phyloP scores from a whole-genome alignment of 164 flowering plant species.

The Euptelea pleiosperma region DNA sequence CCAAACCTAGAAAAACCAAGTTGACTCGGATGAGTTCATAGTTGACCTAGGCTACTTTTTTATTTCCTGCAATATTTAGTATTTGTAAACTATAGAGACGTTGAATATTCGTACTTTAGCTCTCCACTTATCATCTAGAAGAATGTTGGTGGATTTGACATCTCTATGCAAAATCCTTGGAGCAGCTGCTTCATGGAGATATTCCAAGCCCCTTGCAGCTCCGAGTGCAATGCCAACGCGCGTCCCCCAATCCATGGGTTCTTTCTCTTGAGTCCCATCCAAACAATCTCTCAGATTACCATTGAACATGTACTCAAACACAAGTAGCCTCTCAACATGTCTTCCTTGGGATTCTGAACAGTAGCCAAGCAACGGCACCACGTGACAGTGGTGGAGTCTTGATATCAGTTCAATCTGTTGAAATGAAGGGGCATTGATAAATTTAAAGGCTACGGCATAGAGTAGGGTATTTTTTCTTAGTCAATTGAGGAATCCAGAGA shows the following conservation, averaged over 20 bases:
- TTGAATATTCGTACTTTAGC: slow-evolving; percentile 55
- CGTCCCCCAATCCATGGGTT: slow-evolving; percentile 65
- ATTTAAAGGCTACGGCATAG: background rate
- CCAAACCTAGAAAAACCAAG: no score
- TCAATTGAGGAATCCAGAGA: background rate
- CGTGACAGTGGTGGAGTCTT: slow-evolving; percentile 87
- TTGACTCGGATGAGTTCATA: no score
- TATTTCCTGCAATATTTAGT: background rate
- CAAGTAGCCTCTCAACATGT: slow-evolving; percentile 69
- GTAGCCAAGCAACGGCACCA: slow-evolving; percentile 91
- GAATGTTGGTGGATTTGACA: slow-evolving; percentile 94
- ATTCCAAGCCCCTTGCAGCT: slow-evolving; percentile 96
- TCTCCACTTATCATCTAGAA: slow-evolving; percentile 75
- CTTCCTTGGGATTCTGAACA: slow-evolving; percentile 77
- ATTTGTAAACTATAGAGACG: background rate
- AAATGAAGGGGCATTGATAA: background rate
- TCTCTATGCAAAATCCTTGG: slow-evolving; percentile 97
- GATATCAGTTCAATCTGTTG: slow-evolving; percentile 78
- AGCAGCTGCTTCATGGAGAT: slow-evolving; percentile 97
- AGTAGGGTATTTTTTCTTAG: background rate
- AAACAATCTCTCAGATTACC: slow-evolving; percentile 86
- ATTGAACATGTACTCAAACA: slow-evolving; percentile 78
- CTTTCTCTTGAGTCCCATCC: slow-evolving; percentile 52
- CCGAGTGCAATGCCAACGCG: slow-evolving; percentile 88
- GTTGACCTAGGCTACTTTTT: no score